Evolutionary conservation across 148 eudicot species (phyloP), one percentile per base, ranked within the genome.

Genomic region (Nyssa sinensis): DNA sequence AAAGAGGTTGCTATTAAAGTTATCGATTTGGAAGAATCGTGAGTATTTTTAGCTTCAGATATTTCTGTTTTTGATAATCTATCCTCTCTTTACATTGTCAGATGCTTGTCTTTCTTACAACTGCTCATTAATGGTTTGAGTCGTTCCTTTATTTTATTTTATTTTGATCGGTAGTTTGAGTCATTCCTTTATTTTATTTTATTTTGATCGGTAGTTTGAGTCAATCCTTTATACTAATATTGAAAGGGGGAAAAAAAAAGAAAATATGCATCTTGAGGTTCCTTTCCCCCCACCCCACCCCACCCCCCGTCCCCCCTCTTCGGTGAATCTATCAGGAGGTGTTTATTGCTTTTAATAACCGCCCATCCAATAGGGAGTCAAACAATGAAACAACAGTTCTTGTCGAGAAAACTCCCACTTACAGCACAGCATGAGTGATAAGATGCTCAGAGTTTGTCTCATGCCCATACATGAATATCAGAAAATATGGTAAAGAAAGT

Each of bases 21-120:
- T 72, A 90, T 92, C 76, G 98, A 95, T 84, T 84, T 95, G 70
- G 98, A 92, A 79, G 98, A 95, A 85, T 89, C 97, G 98, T 92
- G 84, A 95, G 98, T 90, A 55, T 66, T n/a, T n/a, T 55, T 71
- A 61, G 17, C 61, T 59, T 59, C 31, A 66, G 7, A 35, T 21
- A 59, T 64, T 64, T 65, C 28, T 19, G 1, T 23, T 72, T 28
- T 61, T 61, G 28, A 39, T 39, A 37, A 62, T 39, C 9, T 60
- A 29, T 47, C 16, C 11, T 47, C 58, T 47, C 3, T 47, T 27
- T 25, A 44, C 34, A 39, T 4, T 71, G 47, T 55, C 31, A 70
- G 23, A 30, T 70, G 0, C 0, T 3, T 25, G 27, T 27, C n/a
- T n/a, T 27, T 28, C 61, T 64, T 28, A 39, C 74, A 44, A 44